Conservation (phyloP, 106 monocot species). For the Cymbidium sinense region DNA sequence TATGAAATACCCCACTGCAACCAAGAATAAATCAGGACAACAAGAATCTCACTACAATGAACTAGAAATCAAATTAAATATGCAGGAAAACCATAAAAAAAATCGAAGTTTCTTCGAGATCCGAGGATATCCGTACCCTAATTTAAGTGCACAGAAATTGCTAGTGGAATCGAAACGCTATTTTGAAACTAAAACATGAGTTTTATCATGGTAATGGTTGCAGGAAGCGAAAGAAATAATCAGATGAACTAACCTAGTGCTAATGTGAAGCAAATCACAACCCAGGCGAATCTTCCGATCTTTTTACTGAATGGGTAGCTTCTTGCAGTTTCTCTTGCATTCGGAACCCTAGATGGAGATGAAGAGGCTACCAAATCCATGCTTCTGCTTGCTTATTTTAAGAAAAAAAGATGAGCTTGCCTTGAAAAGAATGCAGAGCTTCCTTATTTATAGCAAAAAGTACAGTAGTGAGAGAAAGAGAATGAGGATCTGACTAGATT, state of each 20-base stretch:
- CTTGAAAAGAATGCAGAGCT: too few species aligned
- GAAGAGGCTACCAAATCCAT: neutral
- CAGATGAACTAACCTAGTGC: neutral
- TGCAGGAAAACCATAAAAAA: too few species aligned
- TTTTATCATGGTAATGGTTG: too few species aligned
- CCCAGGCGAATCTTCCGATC: neutral
- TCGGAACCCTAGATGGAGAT: neutral
- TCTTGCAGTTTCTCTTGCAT: neutral
- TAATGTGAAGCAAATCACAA: neutral
- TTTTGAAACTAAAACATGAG: neutral
- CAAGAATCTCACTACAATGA: neutral
- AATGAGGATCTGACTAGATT: too few species aligned
- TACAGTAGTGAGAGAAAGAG: too few species aligned
- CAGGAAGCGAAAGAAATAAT: too few species aligned
- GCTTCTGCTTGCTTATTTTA: neutral
- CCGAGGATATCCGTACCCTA: neutral
- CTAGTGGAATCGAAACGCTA: neutral
- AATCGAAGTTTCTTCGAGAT: too few species aligned
- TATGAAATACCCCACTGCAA: conserved; percentile 31
- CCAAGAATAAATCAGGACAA: neutral
- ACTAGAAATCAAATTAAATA: too few species aligned
- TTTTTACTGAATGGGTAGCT: neutral
- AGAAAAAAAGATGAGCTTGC: too few species aligned
- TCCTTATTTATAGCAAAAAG: too few species aligned
- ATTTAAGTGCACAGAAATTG: neutral